Evolutionary conservation across 1,139 yeast genomes (phyloP).

Genomic region (Yamadazyma taylorii): DNA sequence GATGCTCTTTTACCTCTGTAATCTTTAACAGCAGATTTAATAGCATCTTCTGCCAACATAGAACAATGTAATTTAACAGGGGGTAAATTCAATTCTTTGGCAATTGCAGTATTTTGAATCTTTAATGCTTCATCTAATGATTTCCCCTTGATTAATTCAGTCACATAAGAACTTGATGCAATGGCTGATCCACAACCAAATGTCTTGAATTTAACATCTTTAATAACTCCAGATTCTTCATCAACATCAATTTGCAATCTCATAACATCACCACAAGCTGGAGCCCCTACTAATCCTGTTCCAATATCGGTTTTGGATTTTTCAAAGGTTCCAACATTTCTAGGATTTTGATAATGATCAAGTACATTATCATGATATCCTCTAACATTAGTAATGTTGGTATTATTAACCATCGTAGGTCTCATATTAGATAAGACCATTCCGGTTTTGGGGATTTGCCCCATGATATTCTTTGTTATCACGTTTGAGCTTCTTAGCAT

Average conservation of each 20-base stretch:
- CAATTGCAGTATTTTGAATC: constrained; percentile 87
- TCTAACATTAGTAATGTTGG: constrained; percentile 28
- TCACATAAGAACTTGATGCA: constrained; percentile 91
- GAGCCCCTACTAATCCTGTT: constrained; percentile 96
- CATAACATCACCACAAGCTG: constrained; percentile 99
- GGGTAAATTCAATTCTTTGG: constrained; percentile 88
- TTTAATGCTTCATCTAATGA: constrained; percentile 88
- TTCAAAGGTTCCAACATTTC: constrained; percentile 92
- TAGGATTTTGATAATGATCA: constrained; percentile 94
- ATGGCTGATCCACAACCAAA: constrained; percentile 98
- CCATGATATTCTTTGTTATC: constrained; percentile 1
- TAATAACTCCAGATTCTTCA: constrained; percentile 83
- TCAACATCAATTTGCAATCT: constrained; percentile 90
- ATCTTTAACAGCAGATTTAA: constrained; percentile 93
- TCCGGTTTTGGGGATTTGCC: not conserved
- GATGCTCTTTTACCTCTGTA: constrained; percentile 68
- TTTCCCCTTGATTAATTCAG: constrained; percentile 94
- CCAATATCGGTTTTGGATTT: constrained; percentile 80
- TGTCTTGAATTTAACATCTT: constrained; percentile 95
- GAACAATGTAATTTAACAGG: constrained; percentile 97
- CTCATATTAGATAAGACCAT: not conserved
- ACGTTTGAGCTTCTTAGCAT: constrained; percentile 8
- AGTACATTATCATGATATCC: constrained; percentile 71
- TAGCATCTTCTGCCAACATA: constrained; percentile 98
- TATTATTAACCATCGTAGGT: constrained; percentile 3